phyloP scores from a whole-genome alignment of 2,329 filamentous ascomycete genomes.

The Talaromyces atroroseus region DNA sequence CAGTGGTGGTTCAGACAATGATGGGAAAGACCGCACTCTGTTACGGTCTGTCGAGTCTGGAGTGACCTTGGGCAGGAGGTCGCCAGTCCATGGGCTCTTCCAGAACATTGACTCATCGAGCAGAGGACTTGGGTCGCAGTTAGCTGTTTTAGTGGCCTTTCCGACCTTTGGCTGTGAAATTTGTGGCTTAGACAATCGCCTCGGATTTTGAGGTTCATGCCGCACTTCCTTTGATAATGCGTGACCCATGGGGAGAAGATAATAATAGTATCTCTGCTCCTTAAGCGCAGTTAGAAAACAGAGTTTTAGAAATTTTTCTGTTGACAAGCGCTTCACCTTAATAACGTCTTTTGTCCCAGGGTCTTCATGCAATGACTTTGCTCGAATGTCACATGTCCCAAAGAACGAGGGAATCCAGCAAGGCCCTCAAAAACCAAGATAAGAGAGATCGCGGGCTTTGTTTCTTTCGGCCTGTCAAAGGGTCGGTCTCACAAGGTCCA shows the following conservation, averaged over 20 bases:
- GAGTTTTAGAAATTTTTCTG: not conserved
- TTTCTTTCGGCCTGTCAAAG: not conserved
- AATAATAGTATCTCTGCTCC: not conserved
- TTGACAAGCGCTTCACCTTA: not conserved
- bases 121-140: not conserved
- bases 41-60: constrained; percentile 13
- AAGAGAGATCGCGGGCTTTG: not conserved
- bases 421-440: not conserved
- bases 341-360: not conserved
- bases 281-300: not conserved
- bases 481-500: not conserved
- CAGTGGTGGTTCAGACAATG: constrained; percentile 14
- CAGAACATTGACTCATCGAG: constrained; percentile 19
- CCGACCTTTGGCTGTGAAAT: constrained; percentile 9
- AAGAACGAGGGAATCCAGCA: not conserved
- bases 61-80: constrained; percentile 18
- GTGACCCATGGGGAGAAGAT: constrained; percentile 29
- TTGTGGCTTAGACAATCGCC: constrained; percentile 34
- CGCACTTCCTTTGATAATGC: constrained; percentile 28
- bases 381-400: not conserved
- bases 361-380: not conserved
- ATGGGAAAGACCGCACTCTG: constrained; percentile 21
- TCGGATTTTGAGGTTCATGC: constrained; percentile 29
- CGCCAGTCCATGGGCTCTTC: constrained; percentile 33
- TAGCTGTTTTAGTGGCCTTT: not conserved